Base-by-base conservation (phyloP, 2,329 filamentous ascomycete genomes). In the Fusarium illudens region DNA sequence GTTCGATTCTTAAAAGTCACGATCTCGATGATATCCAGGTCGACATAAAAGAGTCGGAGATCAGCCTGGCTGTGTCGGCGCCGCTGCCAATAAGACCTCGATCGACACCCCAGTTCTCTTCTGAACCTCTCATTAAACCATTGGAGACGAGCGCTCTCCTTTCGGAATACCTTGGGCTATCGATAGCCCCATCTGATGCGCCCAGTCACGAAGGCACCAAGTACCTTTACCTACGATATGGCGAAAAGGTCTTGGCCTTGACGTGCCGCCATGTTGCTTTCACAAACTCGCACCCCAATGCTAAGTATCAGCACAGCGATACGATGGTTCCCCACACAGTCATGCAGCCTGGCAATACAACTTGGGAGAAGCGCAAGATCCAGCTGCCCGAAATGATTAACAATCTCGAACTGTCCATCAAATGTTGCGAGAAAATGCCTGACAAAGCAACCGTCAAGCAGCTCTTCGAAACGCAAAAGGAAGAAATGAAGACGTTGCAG, bases 201-300 rank as follows among this genome's bases (percentile, higher is more conserved):
- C 52, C 39, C 7, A 17, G 2, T 12, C 15, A 27, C 15, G 37
- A 50, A n/a, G 61, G 57, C 11, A 64, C 57, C 12, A 64, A 60
- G 39, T 48, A 57, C 7, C 36, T 62, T 13, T 61, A 62, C 37
- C 39, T 65, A n/a, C 58, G 54, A 4, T 17, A 15, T 6, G 34
- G 48, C n/a, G 39, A 53, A 11, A 49, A 33, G 5, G 17, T 62
- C 1, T 8, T 62, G 1, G 50, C 50, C 5, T 13, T 65, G 19
- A 65, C 58, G 3, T 62, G 58, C 30, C 42, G 62, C 12, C 62
- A 65, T 56, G 51, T 65, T 30, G 22, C 49, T 10, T 53, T 65
- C 32, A 8, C 12, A 7, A 7, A 15, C 4, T 25, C 22, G 12
- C 15, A 12, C 1, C 17, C 15, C 6, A 34, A 49, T 8, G 4